phyloP scores from a whole-genome alignment of 176 grass and related monocot species.

The Musa schizocarpa region DNA sequence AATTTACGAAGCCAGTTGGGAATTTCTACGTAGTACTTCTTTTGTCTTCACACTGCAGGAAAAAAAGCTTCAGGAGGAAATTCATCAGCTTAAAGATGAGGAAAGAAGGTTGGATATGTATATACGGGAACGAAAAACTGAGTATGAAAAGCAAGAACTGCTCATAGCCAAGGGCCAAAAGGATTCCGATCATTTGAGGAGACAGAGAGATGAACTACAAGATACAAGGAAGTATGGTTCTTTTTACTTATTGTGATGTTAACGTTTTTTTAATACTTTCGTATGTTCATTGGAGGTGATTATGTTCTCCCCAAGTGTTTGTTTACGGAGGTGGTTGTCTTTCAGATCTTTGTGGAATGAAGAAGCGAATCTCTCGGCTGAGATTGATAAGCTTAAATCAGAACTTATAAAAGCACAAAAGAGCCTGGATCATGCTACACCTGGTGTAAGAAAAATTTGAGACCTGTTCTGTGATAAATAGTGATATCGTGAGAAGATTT shows the following conservation, averaged over 20 bases:
- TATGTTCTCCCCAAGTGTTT: too few species aligned
- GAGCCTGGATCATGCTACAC: constrained; percentile 81
- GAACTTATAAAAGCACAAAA: constrained; percentile 86
- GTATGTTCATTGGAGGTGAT: constrained; percentile 7
- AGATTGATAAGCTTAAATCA: constrained; percentile 59
- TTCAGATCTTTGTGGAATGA: constrained; percentile 87
- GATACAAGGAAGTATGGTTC: constrained; percentile 79
- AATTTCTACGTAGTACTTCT: neutral
- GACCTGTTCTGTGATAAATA: neutral
- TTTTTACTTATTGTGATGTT: constrained; percentile 11
- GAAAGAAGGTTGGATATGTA: constrained; percentile 44
- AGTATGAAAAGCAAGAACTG: constrained; percentile 49
- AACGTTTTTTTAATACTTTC: constrained; percentile 3
- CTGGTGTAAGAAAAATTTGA: constrained; percentile 44
- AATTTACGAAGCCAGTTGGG: neutral
- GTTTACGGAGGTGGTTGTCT: constrained; percentile 18
- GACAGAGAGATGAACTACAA: constrained; percentile 80
- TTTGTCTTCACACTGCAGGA: constrained; percentile 39
- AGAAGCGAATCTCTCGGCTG: constrained; percentile 65
- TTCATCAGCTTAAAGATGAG: constrained; percentile 79
- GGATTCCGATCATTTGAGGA: constrained; percentile 49
- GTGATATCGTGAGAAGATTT: too few species aligned
- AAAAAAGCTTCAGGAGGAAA: constrained; percentile 80
- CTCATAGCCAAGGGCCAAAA: constrained; percentile 46
- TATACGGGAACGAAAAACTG: constrained; percentile 52